Evolutionary conservation across 345 rosid genomes (phyloP).

Genomic region (Heritiera fomes): DNA sequence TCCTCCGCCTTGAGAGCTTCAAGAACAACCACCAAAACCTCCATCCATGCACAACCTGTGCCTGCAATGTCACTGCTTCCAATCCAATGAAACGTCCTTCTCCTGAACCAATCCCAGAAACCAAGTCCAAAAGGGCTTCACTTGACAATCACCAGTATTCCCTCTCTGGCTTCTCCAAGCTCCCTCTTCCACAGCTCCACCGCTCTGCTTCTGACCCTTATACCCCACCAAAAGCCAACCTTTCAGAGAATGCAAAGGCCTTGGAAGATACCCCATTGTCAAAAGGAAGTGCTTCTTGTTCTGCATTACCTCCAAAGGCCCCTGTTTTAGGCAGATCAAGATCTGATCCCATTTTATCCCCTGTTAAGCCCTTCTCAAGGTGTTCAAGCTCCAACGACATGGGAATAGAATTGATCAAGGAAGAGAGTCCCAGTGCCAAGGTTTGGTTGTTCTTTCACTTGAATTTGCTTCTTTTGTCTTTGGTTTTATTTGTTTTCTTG

Average conservation of each 20-base stretch:
- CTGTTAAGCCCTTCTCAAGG: constrained; percentile 26
- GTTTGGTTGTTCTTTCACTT: constrained; percentile 17
- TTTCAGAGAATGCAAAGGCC: constrained; percentile 20
- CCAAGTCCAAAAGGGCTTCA: constrained; percentile 22
- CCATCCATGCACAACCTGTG: constrained; percentile 16
- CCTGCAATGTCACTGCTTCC: constrained; percentile 5
- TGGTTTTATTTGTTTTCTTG: background rate
- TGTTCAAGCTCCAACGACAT: constrained; percentile 16
- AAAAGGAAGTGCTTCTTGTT: constrained; percentile 21
- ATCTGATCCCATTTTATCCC: constrained; percentile 34
- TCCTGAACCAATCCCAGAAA: constrained; percentile 11
- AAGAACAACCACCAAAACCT: background rate
- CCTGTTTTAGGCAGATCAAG: constrained; percentile 28
- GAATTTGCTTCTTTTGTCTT: background rate
- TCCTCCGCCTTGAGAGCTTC: constrained; percentile 7
- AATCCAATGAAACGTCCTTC: constrained; percentile 24
- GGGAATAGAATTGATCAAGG: constrained; percentile 10
- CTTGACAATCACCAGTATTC: background rate
- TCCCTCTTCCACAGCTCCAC: constrained; percentile 14
- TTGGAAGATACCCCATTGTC: background rate
- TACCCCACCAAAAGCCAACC: background rate
- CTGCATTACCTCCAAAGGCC: constrained; percentile 31
- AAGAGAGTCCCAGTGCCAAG: constrained; percentile 30
- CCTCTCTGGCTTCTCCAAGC: constrained; percentile 38
- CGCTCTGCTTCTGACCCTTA: constrained; percentile 29